phyloP scores from a whole-genome alignment of 2,329 filamentous ascomycete genomes.

The Domatiomyces catenatus region DNA sequence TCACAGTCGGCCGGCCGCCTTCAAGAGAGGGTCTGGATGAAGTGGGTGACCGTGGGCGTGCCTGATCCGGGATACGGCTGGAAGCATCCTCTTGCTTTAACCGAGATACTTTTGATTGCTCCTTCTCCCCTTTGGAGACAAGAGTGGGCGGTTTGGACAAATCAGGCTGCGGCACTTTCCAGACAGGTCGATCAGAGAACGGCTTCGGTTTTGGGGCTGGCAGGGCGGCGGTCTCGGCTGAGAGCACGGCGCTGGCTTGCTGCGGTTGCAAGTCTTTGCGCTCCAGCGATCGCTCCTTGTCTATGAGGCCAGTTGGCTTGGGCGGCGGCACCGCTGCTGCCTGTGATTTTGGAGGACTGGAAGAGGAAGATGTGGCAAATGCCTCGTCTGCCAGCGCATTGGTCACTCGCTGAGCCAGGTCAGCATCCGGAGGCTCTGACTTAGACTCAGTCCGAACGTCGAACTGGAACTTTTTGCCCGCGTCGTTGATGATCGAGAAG shows the following conservation, averaged over 20 bases:
- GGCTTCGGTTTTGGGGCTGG: conserved; percentile 24
- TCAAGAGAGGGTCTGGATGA: conserved; percentile 57
- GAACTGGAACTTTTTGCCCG: conserved; percentile 72
- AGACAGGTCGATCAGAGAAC: conserved; percentile 27
- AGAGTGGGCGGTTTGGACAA: conserved; percentile 17
- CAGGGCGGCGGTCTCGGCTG: conserved; percentile 66
- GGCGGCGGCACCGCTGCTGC: conserved; percentile 14
- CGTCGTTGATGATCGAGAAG: conserved; percentile 77
- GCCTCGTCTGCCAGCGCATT: conserved; percentile 72
- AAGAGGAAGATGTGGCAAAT: conserved; percentile 43
- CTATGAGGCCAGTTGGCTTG: conserved; percentile 12
- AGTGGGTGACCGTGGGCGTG: conserved; percentile 35
- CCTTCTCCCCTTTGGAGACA: conserved; percentile 2
- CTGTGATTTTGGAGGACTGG: conserved; percentile 20
- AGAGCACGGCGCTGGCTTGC: conserved; percentile 39
- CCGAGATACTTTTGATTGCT: conserved; percentile 23
- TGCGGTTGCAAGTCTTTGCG: conserved; percentile 17
- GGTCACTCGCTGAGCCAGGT: conserved; percentile 51
- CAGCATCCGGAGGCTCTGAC: conserved; percentile 32
- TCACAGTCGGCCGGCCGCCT: conserved; percentile 46
- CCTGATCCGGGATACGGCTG: conserved; percentile 2
- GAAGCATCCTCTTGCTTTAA: conserved; percentile 18
- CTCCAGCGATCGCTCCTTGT: conserved; percentile 12
- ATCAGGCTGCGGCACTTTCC: background rate
- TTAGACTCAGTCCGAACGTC: conserved; percentile 39